These are phyloP conservation scores for Colletotrichum sp. DNA, from an alignment of 2,329 filamentous ascomycete genomes.

Conservation along the genomic window DNA sequence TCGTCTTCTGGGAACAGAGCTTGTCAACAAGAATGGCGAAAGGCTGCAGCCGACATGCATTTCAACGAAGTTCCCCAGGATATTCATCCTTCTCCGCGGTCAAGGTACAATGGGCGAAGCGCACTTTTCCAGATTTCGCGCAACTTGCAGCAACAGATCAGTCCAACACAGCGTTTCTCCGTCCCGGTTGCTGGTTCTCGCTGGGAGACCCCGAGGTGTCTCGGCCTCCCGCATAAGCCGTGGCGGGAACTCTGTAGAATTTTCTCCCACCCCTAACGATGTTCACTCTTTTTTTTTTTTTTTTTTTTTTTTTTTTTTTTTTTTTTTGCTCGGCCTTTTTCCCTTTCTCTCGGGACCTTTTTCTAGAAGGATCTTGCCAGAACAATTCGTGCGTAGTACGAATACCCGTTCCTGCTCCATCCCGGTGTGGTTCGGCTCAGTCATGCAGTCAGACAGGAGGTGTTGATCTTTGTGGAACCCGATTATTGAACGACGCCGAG, in stretches of 20 bases:
- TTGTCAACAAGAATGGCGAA: neutral
- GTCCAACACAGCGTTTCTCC: neutral
- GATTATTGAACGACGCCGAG: neutral
- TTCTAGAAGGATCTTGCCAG: neutral
- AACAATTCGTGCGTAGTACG: neutral
- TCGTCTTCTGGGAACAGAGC: neutral
- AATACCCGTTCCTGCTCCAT: neutral
- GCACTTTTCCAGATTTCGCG: neutral
- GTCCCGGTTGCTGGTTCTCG: neutral
- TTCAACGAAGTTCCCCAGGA: slow-evolving; percentile 6
- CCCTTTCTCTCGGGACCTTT: neutral
- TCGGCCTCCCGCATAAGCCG: neutral
- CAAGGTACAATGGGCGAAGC: neutral
- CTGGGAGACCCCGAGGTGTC: neutral
- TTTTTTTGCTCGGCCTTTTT: neutral
- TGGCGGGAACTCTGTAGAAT: neutral
- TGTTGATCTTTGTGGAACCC: slow-evolving; percentile 4
- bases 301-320: neutral
- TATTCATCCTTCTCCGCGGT: slow-evolving; percentile 7
- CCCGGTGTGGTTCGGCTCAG: neutral
- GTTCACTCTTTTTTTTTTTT: neutral
- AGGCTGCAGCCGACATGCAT: neutral
- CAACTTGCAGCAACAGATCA: neutral
- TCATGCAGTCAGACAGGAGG: slow-evolving; percentile 8
- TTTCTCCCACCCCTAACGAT: neutral